Conservation (phyloP, 2,329 filamentous ascomycete genomes). For the Periconia sp. region DNA sequence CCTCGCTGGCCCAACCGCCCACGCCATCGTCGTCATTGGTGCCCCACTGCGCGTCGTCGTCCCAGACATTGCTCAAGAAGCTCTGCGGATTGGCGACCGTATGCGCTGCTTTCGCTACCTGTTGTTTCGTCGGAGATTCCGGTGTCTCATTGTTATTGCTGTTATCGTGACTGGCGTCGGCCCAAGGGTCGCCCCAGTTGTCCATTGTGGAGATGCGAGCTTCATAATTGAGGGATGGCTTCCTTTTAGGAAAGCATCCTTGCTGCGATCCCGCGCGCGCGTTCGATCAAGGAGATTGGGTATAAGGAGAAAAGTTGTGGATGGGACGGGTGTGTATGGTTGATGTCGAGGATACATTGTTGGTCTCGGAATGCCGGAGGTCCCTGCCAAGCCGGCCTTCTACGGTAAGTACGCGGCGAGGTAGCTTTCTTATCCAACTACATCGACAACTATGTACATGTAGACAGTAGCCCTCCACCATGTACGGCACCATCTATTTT, state of each 20-base stretch:
- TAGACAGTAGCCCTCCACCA: too few relatives aligned
- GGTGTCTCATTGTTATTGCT: constrained; percentile 20
- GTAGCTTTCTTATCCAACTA: too few relatives aligned
- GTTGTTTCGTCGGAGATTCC: constrained; percentile 20
- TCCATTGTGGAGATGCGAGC: constrained; percentile 39
- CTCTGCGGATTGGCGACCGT: constrained; percentile 16
- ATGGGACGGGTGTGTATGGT: background rate
- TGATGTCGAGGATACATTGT: background rate
- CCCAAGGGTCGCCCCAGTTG: constrained; percentile 47
- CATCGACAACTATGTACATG: too few relatives aligned
- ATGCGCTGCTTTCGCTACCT: constrained; percentile 21
- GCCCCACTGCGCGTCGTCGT: constrained; percentile 42
- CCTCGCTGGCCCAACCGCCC: constrained; percentile 28
- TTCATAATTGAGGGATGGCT: constrained; percentile 37
- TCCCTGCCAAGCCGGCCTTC: background rate
- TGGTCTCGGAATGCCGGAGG: background rate
- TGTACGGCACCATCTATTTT: too few relatives aligned
- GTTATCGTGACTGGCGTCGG: constrained; percentile 29
- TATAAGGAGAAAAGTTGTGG: background rate
- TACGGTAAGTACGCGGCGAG: too few relatives aligned
- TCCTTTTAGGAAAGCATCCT: constrained; percentile 35
- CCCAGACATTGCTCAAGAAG: constrained; percentile 30
- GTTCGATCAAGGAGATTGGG: background rate
- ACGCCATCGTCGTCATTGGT: constrained; percentile 29
- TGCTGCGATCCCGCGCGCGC: constrained; percentile 5